Percentiles rank a stretch among this genome's conserved stretches.
phyloP scores from a whole-genome alignment of 129 eudicot genomes.

The Lonicera japonica region DNA sequence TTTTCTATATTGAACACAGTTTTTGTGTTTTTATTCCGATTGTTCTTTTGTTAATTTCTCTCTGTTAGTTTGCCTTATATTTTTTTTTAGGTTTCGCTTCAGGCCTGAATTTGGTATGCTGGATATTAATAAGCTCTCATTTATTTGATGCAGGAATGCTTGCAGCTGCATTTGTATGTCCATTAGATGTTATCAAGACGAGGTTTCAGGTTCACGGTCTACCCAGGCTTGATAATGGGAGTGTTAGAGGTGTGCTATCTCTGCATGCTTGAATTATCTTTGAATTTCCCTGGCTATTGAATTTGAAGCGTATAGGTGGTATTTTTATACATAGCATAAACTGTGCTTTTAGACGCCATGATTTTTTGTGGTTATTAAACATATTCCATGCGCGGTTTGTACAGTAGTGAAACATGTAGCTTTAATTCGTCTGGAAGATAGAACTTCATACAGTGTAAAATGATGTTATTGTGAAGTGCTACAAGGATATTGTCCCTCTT shows the following conservation, averaged over 20 bases:
- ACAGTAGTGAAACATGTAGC: too few relatives aligned
- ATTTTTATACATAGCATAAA: too few relatives aligned
- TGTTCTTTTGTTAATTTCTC: too few relatives aligned
- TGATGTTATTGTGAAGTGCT: background rate
- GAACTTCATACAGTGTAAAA: background rate
- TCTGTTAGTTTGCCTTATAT: too few relatives aligned
- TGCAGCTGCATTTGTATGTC: slow-evolving; percentile 97
- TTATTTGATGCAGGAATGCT: slow-evolving; percentile 56
- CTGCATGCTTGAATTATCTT: background rate
- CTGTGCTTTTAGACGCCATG: too few relatives aligned
- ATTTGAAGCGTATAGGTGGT: background rate
- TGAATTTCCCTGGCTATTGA: background rate
- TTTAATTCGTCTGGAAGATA: too few relatives aligned
- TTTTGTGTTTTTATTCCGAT: too few relatives aligned
- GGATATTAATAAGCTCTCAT: background rate
- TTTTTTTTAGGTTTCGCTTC: background rate
- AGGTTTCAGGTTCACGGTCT: slow-evolving; percentile 95
- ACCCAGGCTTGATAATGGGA: slow-evolving; percentile 47
- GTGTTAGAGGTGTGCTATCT: slow-evolving; percentile 45
- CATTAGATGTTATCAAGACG: slow-evolving; percentile 95
- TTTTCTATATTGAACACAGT: too few relatives aligned
- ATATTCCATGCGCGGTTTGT: too few relatives aligned
- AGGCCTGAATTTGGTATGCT: background rate
- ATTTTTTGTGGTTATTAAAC: too few relatives aligned
- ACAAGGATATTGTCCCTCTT: background rate